A percentile compares a stretch with the other conserved stretches of the same genome.
Conservation (phyloP, 306 rosid species). For the Rosa lucieae region DNA sequence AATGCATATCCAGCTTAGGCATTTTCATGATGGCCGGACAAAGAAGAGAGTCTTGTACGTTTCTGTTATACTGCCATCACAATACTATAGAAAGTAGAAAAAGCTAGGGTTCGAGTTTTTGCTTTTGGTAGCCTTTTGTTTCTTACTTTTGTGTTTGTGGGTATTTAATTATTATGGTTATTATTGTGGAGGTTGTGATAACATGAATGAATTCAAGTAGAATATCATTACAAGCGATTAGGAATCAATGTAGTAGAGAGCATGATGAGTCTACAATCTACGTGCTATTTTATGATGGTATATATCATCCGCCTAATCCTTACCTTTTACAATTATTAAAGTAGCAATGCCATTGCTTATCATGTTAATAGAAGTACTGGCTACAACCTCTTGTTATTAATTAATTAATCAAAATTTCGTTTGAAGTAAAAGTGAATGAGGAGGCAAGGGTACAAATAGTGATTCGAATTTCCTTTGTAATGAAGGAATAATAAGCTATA, state of each 20-base stretch:
- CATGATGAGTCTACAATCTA: constrained; percentile 30
- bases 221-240: constrained; percentile 51
- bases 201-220: constrained; percentile 49
- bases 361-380: not conserved
- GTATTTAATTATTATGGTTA: constrained; percentile 30
- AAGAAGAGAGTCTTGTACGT: constrained; percentile 26
- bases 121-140: constrained; percentile 14
- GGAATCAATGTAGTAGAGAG: constrained; percentile 24
- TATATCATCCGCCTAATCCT: not conserved
- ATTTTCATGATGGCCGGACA: constrained; percentile 17
- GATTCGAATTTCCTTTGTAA: not conserved
- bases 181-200: constrained; percentile 43
- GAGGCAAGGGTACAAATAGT: not conserved
- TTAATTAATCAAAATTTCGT: not conserved
- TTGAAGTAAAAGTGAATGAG: not conserved
- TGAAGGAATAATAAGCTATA: not conserved
- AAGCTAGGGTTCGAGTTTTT: constrained; percentile 8
- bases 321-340: not conserved
- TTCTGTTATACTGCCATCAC: constrained; percentile 24
- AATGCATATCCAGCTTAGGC: constrained; percentile 9
- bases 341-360: not conserved
- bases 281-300: constrained; percentile 27
- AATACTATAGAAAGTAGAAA: constrained; percentile 17
- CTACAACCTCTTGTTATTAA: not conserved
- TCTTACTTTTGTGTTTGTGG: constrained; percentile 10